Evolutionary conservation across 2,329 filamentous ascomycete species (phyloP).

Genomic region (Pyricularia grisea): DNA sequence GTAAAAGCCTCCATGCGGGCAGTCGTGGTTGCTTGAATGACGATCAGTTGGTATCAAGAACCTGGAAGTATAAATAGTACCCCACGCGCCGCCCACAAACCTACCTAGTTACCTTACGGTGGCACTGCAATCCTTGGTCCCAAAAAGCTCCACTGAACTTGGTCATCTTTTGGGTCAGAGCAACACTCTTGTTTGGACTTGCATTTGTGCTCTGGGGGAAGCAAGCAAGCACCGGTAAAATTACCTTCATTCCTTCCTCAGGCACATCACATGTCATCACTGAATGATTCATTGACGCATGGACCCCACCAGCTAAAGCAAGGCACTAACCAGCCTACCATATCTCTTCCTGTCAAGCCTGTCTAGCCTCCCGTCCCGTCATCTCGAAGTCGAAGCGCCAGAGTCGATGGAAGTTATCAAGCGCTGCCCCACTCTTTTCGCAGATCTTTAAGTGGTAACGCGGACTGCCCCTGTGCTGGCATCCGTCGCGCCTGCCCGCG

Average conservation of each 20-base stretch:
- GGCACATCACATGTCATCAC: neutral
- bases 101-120: no score
- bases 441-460: neutral
- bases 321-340: neutral
- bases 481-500: neutral
- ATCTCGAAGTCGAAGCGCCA: neutral
- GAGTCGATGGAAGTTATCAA: neutral
- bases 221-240: neutral
- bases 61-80: neutral
- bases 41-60: neutral
- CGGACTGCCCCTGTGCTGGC: neutral
- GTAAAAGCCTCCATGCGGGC: neutral
- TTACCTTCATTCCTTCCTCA: neutral
- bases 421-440: neutral
- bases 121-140: no score
- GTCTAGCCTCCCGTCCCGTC: no score
- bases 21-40: neutral
- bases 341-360: neutral
- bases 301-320: neutral
- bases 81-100: neutral
- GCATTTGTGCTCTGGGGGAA: neutral
- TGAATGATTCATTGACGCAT: neutral
- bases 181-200: neutral
- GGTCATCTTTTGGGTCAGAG: neutral
- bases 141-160: neutral